A percentile compares a stretch with the other conserved stretches of the same genome.
phyloP scores from a whole-genome alignment of 2,329 filamentous ascomycete species.

The Fusarium pseudograminearum region DNA sequence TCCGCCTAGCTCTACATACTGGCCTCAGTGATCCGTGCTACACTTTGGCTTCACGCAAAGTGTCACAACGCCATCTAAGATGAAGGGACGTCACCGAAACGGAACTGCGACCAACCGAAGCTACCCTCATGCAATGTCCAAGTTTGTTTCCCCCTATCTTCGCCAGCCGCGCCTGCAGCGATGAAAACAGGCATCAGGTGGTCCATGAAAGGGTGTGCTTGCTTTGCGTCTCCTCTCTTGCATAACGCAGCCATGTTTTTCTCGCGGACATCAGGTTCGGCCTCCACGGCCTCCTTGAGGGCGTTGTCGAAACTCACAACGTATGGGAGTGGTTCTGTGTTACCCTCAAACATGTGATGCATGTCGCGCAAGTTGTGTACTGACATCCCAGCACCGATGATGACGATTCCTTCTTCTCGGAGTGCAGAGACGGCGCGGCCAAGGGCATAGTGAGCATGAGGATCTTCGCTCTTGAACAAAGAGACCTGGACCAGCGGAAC shows the following conservation, averaged over 20 bases:
- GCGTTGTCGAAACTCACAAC: conserved; percentile 74
- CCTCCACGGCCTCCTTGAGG: conserved; percentile 72
- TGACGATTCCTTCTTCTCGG: conserved; percentile 74
- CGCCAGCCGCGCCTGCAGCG: conserved; percentile 59
- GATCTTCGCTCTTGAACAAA: conserved; percentile 73
- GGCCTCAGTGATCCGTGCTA: not conserved
- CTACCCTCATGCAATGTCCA: conserved; percentile 61
- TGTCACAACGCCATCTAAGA: conserved; percentile 8
- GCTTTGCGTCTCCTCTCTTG: conserved; percentile 58
- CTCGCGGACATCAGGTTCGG: conserved; percentile 54
- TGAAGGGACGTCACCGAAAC: conserved; percentile 56
- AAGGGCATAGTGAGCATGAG: conserved; percentile 73
- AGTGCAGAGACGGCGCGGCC: conserved; percentile 75
- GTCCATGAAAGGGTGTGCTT: conserved; percentile 63
- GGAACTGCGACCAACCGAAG: conserved; percentile 62
- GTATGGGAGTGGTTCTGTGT: conserved; percentile 65
- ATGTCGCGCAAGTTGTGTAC: conserved; percentile 76
- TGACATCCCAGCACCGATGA: conserved; percentile 80
- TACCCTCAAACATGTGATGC: conserved; percentile 50
- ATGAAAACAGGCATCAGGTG: conserved; percentile 64
- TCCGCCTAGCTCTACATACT: not conserved
- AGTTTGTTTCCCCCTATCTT: conserved; percentile 56
- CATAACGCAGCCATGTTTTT: conserved; percentile 55
- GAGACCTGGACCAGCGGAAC: conserved; percentile 80
- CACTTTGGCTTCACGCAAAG: conserved; percentile 14